Base-by-base conservation (phyloP, 768 basidiomycete species). In the Filobasidium wieringae region DNA sequence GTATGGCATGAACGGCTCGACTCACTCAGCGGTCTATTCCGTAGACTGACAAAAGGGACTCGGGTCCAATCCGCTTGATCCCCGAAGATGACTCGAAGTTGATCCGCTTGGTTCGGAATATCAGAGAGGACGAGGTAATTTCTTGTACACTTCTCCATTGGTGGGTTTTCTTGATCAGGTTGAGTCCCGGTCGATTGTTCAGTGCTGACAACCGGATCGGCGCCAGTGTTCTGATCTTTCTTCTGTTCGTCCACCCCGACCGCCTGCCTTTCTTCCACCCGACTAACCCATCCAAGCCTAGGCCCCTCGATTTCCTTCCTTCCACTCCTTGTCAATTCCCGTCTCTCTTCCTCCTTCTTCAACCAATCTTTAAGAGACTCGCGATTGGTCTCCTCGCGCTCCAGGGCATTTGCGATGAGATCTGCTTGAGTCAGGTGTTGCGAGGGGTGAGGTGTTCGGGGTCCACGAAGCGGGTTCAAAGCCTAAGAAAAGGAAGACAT, bases 1-100 rank as follows among this genome's bases (percentile, higher is more conserved):
- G 15, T 1, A 15, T 15, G 7, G 29, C 15, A 2, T 27, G 53
- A 26, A 47, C 4, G 15, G 26, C 27, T 24, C 5, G 24, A 54
- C 53, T 12, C 17, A 54, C 53, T 36, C 31, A 27, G 53, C 26
- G 32, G 22, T 30, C 54, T 66, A 6, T 69, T 56, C 15, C 58
- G 14, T 2, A 22, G 51, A 5, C 68, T 68, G 14, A 72, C 64
- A 12, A 66, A 65, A 11, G 56, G 9, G 31, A 69, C 62, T 30
- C 66, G 36, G 15, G 64, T 65, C 76, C 76, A 96, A 49, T 84
- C 79, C 8, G 84, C 84, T 64, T 92, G 85, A 51, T 85, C 78
- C 1, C 92, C 90, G 64, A 96, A 88, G 76, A 93, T 78, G 1
- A 87, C 83, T 7, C 78, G 57, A 84, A 91, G 86, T 11, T 85